Evolutionary conservation across 176 grass and related monocot genomes (phyloP).

Genomic region (Typha latifolia): DNA sequence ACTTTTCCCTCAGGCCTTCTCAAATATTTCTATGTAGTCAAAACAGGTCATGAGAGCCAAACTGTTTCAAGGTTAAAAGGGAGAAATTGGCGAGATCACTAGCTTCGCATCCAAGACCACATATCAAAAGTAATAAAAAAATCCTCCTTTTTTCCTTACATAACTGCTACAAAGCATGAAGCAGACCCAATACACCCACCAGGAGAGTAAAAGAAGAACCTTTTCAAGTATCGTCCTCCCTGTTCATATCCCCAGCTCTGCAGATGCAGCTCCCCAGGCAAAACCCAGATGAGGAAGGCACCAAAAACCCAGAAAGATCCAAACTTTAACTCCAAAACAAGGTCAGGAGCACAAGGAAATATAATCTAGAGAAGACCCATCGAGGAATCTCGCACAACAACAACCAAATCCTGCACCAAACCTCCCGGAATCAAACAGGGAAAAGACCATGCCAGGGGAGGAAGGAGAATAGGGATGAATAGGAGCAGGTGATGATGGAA

Average conservation of each 20-base stretch:
- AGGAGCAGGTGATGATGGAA: background rate
- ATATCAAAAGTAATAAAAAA: background rate
- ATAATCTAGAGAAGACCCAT: background rate
- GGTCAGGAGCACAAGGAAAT: background rate
- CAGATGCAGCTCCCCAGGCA: background rate
- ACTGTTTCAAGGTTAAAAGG: constrained; percentile 1
- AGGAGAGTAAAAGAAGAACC: background rate
- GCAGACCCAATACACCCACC: background rate
- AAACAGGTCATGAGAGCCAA: background rate
- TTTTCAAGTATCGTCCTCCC: background rate
- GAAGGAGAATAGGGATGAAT: too few species aligned
- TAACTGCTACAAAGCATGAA: background rate
- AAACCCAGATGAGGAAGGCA: background rate
- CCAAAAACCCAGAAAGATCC: background rate
- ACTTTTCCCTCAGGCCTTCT: constrained; percentile 4
- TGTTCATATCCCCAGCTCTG: background rate
- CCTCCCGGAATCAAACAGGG: background rate
- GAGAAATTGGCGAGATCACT: background rate
- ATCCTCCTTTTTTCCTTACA: background rate
- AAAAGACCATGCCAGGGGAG: too few species aligned
- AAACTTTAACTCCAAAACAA: background rate
- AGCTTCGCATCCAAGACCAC: background rate
- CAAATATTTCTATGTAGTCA: background rate
- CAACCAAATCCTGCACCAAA: background rate
- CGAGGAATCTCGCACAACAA: background rate